Base-by-base conservation (phyloP, 345 rosid genomes). In the Erysimum cheiranthoides region DNA sequence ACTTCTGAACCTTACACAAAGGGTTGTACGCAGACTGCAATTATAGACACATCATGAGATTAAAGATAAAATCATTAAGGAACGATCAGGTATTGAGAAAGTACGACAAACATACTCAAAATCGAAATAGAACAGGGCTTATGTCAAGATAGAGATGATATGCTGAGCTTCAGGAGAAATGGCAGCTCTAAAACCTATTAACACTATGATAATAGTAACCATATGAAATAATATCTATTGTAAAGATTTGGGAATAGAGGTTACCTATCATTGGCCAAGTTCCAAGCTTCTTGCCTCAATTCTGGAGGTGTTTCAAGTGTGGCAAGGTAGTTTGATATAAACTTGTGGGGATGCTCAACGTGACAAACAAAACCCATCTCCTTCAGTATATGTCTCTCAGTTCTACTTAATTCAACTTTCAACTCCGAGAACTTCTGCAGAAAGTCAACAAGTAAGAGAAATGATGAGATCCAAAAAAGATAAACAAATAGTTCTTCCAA, bases 321-420 rank as follows among this genome's bases (percentile, higher is more conserved):
- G 57, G 85, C 96, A 45, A 92, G 91, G 81, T 94, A 94, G 86
- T 92, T 90, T 34, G 92, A 95, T 70, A 90, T 92, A 70, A 95
- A 95, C 79, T 95, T 95, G 83, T 89, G 97, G 21, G 97, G 98
- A 80, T 88, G 97, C 82, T 94, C 98, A 57, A 89, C 97, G 79
- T 92, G 98, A 74, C 98, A 92, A 79, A 94, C 86, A 70, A 95
- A 90, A 54, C 98, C 97, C 97, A 90, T 92, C 87, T 92, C 98
- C 74, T 92, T 95, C 79, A 95, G 79, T 76, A 95, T 87, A 70
- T 90, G 98, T 66, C 98, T 92, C 81, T 87, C 94, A 36, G 93
- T 92, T 82, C 96, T 89, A 85, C 94, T 92, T 79, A 90, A 60
- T 57, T 90, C 97, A 56, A 83, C 81, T 83, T 89, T 95, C 85